These are phyloP conservation scores for Aegilops bicornis DNA, from an alignment of 176 grass and related monocot genomes.

Conservation along the genomic window DNA sequence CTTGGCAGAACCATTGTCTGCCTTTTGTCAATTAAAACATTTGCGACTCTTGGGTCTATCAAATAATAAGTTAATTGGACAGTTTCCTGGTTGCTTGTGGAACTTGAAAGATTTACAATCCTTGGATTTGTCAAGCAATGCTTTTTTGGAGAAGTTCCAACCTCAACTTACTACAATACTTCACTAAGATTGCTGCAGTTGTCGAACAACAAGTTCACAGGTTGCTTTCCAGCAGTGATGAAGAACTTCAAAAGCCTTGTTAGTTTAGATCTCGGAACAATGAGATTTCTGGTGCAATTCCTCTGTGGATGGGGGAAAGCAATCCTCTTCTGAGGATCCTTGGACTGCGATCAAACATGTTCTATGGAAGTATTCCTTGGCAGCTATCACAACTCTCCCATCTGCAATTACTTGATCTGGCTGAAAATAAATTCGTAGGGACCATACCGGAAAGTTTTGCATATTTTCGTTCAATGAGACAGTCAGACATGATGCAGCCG, in stretches of 20 bases:
- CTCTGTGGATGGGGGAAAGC: conserved; percentile 17
- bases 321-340: neutral
- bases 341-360: conserved; percentile 19
- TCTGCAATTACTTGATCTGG: neutral
- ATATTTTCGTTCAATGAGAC: too few species aligned
- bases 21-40: neutral
- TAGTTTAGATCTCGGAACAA: conserved; percentile 7
- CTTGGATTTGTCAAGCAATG: neutral
- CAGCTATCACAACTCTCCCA: neutral
- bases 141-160: neutral
- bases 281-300: neutral
- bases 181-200: neutral
- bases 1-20: neutral
- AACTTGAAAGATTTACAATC: neutral
- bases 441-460: neutral
- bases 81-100: conserved; percentile 37
- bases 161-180: neutral
- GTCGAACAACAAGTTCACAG: conserved; percentile 20
- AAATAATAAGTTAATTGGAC: conserved; percentile 21
- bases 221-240: neutral
- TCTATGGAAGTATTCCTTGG: conserved; percentile 6
- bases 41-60: neutral
- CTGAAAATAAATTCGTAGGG: neutral
- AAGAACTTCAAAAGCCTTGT: conserved; percentile 1
- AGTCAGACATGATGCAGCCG: neutral